Percentiles rank a stretch among this genome's conserved stretches.
Evolutionary conservation across 169 alveolate genomes (phyloP).

Genomic region (Cryptosporidium bovis): DNA sequence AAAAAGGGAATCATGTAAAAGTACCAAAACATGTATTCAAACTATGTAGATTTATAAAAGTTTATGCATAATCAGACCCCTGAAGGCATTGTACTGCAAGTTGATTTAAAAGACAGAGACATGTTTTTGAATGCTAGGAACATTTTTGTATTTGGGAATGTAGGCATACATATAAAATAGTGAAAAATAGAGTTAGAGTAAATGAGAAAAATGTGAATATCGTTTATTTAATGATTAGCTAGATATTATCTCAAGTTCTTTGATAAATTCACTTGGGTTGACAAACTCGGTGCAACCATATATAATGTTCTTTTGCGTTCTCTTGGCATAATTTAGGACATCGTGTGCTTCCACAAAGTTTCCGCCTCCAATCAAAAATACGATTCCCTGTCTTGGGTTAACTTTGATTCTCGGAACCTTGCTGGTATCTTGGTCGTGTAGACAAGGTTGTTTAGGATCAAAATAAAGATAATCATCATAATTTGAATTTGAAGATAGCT

Average conservation of each 20-base stretch:
- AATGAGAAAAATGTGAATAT: neutral
- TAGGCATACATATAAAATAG: too few species aligned
- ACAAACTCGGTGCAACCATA: slow-evolving; percentile 81
- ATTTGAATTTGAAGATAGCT: slow-evolving; percentile 6
- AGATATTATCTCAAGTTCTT: slow-evolving; percentile 70
- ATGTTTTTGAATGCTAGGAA: too few species aligned
- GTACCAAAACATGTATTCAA: too few species aligned
- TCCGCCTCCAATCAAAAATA: slow-evolving; percentile 87
- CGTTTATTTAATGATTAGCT: neutral
- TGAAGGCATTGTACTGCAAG: too few species aligned
- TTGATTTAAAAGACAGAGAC: too few species aligned
- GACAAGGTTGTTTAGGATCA: slow-evolving; percentile 81
- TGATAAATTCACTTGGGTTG: slow-evolving; percentile 76
- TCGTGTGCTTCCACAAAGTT: slow-evolving; percentile 84
- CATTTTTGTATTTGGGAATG: too few species aligned
- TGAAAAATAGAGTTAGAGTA: too few species aligned
- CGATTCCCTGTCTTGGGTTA: slow-evolving; percentile 76
- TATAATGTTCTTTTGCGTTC: slow-evolving; percentile 78
- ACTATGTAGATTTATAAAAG: too few species aligned
- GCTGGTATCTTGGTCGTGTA: slow-evolving; percentile 79
- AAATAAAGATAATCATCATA: slow-evolving; percentile 75
- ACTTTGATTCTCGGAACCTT: slow-evolving; percentile 63
- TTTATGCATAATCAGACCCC: too few species aligned
- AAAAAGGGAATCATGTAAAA: too few species aligned
- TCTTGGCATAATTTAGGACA: slow-evolving; percentile 81